A percentile compares a stretch with the other conserved stretches of the same genome.
Conservation (phyloP, 805 yeast species). For the Zygoascus bituminiphila region DNA sequence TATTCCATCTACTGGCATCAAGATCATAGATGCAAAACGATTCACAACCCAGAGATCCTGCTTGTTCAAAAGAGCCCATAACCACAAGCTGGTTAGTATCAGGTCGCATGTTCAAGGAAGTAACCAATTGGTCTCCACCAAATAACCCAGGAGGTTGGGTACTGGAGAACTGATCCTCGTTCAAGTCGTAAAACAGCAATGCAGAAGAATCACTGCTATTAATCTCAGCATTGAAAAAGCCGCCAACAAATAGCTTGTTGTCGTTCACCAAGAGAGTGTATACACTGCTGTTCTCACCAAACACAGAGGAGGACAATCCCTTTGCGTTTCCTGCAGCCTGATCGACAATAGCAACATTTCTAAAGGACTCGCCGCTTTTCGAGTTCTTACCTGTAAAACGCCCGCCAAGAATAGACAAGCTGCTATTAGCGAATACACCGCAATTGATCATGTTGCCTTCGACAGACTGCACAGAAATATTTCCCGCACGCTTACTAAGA, state of each 20-base stretch:
- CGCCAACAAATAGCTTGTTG: constrained; percentile 26
- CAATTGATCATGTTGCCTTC: constrained; percentile 22
- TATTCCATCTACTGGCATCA: constrained; percentile 45
- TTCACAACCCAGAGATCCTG: constrained; percentile 50
- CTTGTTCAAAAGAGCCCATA: constrained; percentile 62
- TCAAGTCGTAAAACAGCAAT: constrained; percentile 45
- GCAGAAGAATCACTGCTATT: constrained; percentile 32
- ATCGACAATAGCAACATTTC: constrained; percentile 26
- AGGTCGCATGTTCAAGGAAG: constrained; percentile 34
- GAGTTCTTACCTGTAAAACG: constrained; percentile 34
- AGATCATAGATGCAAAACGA: constrained; percentile 62
- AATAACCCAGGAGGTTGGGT: constrained; percentile 42
- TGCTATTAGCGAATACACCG: constrained; percentile 40
- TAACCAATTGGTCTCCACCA: constrained; percentile 35
- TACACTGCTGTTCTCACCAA: constrained; percentile 15
- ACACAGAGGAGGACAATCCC: background rate
- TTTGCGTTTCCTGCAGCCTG: constrained; percentile 18
- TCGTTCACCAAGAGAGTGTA: constrained; percentile 20
- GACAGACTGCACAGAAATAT: constrained; percentile 2
- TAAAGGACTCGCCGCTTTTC: constrained; percentile 21
- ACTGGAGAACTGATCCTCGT: constrained; percentile 33
- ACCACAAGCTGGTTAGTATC: constrained; percentile 44
- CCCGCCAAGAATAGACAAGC: constrained; percentile 54
- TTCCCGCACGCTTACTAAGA: constrained; percentile 12
- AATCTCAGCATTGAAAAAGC: constrained; percentile 23